Evolutionary conservation across 2,329 filamentous ascomycete species (phyloP), one percentile per base, ranked within the genome.

Genomic region (Mycosphaerella sp.): DNA sequence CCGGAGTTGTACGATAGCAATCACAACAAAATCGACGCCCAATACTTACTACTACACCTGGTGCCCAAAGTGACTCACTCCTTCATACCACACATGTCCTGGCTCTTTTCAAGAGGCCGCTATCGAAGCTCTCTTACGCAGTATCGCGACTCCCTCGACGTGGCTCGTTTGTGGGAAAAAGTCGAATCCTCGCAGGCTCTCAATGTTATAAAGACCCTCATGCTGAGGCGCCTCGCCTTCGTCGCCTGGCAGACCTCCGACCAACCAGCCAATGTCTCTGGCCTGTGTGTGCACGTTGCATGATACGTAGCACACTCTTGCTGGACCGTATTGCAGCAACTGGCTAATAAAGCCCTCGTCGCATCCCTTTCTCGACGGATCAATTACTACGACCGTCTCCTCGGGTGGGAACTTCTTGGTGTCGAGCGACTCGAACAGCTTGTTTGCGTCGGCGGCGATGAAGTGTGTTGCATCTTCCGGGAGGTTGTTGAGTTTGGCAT

Each of bases 251-350:
- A 80, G 71, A 0, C 90, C 89, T 32, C 85, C 78, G 1, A 97
- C 89, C 63, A 98, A 71, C 55, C 91, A 81, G 0, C 90, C 93
- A 0, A 98, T 84, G 70, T 98, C 93, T 47, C 93, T 76, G 12
- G 93, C 93, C 77, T 97, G 93, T 7, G 91, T 97, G 67, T 98
- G 93, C 58, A 98, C 93, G 65, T 98, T 98, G 64, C 93, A 98
- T 66, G 87, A 95, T 36, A 98, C 91, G 68, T 98, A 98, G 4
- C 95, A 82, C 9, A 98, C 81, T 53, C 93, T 77, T 57, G 78
- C 77, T 0, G 93, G 91, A 0, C 79, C 86, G 63, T 87, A 96
- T 5, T 74, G 70, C 48, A 96, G 73, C 63, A 98, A 71, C 73
- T 98, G 93, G 13, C 75, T 70, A 37, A 98, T 72, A 68, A 98